Evolutionary conservation across 1,284 basidiomycete genomes (phyloP).

Genomic region (Sphagnurus paluster): DNA sequence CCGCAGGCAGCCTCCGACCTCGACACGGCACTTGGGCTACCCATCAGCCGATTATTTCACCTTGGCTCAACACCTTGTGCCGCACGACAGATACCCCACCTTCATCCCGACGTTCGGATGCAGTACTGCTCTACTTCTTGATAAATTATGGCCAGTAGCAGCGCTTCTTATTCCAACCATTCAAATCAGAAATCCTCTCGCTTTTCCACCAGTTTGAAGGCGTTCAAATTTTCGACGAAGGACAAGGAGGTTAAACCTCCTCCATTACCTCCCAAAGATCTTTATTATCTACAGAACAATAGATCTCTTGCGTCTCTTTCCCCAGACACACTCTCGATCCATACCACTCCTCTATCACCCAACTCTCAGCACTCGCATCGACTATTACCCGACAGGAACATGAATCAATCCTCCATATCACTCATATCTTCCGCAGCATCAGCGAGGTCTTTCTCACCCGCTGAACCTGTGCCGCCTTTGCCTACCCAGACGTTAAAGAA

Average conservation of each 20-base stretch:
- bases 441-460: slow-evolving; percentile 29
- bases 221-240: slow-evolving; percentile 45
- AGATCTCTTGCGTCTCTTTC: slow-evolving; percentile 56
- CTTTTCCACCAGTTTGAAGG: slow-evolving; percentile 57
- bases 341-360: slow-evolving; percentile 37
- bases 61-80: neutral
- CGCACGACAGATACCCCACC: neutral
- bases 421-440: slow-evolving; percentile 34
- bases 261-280: slow-evolving; percentile 68
- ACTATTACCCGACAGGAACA: slow-evolving; percentile 28
- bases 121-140: slow-evolving; percentile 8
- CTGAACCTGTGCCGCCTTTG: slow-evolving; percentile 16
- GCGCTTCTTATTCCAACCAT: slow-evolving; percentile 20
- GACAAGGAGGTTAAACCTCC: slow-evolving; percentile 44
- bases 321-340: slow-evolving; percentile 40
- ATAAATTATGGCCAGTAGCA: slow-evolving; percentile 26
- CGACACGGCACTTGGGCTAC: neutral
- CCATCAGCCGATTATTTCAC: slow-evolving; percentile 5
- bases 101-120: slow-evolving; percentile 8
- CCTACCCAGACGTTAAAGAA: slow-evolving; percentile 12
- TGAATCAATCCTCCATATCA: slow-evolving; percentile 30
- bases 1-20: neutral
- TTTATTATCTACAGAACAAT: slow-evolving; percentile 52
- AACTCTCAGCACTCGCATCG: slow-evolving; percentile 34
- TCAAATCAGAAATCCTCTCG: slow-evolving; percentile 40